These are phyloP conservation scores for Iris pallida DNA, from an alignment of 116 monocot genomes.

Conservation along the genomic window DNA sequence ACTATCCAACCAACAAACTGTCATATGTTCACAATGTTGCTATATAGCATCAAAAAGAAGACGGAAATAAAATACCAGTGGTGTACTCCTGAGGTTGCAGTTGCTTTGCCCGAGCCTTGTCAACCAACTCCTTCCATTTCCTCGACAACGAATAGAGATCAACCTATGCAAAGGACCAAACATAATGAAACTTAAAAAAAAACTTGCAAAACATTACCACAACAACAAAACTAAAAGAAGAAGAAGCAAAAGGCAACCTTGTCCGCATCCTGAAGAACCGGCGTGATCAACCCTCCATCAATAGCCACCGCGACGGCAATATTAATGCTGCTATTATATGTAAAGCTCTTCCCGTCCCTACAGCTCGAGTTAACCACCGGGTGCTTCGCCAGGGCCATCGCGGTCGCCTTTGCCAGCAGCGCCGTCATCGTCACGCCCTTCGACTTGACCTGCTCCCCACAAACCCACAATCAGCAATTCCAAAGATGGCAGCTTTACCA, in stretches of 20 bases:
- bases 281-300: constrained; percentile 1
- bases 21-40: background rate
- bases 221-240: background rate
- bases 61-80: constrained; percentile 34
- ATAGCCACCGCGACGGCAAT: constrained; percentile 1
- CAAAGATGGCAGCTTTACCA: background rate
- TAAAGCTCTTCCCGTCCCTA: constrained; percentile 5
- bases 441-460: background rate
- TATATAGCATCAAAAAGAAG: background rate
- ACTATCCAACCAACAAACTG: background rate
- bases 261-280: background rate
- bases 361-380: constrained; percentile 1
- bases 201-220: background rate
- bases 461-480: background rate
- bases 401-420: constrained; percentile 1
- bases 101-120: constrained; percentile 73
- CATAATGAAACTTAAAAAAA: background rate
- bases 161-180: constrained; percentile 27
- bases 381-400: background rate
- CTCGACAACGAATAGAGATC: constrained; percentile 74
- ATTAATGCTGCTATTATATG: background rate
- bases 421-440: constrained; percentile 5
- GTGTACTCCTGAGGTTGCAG: constrained; percentile 80
- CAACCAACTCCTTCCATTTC: constrained; percentile 8
- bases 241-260: background rate